Evolutionary conservation across 2,329 filamentous ascomycete genomes (phyloP).

Genomic region (Talaromyces pinophilus): DNA sequence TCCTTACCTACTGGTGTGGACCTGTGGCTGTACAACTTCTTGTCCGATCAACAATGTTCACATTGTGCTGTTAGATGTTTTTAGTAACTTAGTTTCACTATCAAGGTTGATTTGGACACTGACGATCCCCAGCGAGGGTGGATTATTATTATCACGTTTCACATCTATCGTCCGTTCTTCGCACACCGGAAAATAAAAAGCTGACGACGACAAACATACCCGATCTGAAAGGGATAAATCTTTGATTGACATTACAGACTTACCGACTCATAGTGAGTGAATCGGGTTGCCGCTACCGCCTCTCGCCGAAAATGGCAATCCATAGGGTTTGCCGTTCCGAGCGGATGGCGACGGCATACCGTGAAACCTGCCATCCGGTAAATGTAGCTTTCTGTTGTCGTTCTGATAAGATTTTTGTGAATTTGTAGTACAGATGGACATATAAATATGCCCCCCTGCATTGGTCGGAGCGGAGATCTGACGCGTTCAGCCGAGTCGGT

Average conservation of each 20-base stretch:
- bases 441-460: conserved; percentile 1
- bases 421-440: background rate
- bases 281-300: conserved; percentile 16
- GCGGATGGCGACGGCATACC: conserved; percentile 2
- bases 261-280: background rate
- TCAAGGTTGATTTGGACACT: background rate
- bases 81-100: background rate
- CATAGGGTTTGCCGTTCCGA: conserved; percentile 18
- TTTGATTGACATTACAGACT: background rate
- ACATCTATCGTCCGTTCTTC: background rate
- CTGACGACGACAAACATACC: background rate
- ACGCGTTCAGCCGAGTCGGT: background rate
- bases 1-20: conserved; percentile 6
- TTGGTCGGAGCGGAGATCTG: background rate
- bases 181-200: background rate
- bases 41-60: no score
- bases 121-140: conserved; percentile 5
- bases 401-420: no score
- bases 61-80: background rate
- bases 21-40: background rate
- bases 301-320: background rate
- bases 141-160: background rate
- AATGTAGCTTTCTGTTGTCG: background rate
- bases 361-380: background rate
- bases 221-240: background rate